phyloP scores from a whole-genome alignment of 805 yeast species.

The Spathaspora gorwiae region DNA sequence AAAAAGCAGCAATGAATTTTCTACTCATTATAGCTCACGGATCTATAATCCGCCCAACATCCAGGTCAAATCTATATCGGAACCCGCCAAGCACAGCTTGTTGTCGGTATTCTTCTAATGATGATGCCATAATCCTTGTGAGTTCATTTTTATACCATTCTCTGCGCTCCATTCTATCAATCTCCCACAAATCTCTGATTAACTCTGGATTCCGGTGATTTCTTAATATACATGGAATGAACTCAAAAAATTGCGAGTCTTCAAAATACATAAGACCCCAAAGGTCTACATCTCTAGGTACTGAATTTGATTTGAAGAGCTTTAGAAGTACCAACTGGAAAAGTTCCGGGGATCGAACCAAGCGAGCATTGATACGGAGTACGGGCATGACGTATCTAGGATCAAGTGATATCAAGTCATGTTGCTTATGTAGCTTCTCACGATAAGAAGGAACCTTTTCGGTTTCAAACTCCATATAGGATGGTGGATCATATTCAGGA shows the following conservation, averaged over 20 bases:
- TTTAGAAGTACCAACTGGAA: slow-evolving; percentile 12
- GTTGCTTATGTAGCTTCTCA: slow-evolving; percentile 18
- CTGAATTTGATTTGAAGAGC: slow-evolving; percentile 16
- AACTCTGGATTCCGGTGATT: background rate
- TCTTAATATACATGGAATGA: background rate
- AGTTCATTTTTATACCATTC: background rate
- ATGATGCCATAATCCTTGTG: background rate
- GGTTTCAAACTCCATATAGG: too few relatives aligned
- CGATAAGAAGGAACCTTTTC: slow-evolving; percentile 19
- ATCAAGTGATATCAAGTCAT: slow-evolving; percentile 24
- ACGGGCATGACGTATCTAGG: slow-evolving; percentile 21
- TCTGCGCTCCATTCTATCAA: background rate
- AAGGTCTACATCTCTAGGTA: slow-evolving; percentile 19
- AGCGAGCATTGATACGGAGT: slow-evolving; percentile 17
- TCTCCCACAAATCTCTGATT: background rate
- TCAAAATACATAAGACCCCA: slow-evolving; percentile 15
- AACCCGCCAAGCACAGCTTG: too few relatives aligned
- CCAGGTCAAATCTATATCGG: too few relatives aligned
- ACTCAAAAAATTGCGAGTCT: background rate
- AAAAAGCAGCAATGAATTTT: too few relatives aligned
- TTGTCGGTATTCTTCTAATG: too few relatives aligned
- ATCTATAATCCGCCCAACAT: too few relatives aligned
- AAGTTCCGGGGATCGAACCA: slow-evolving; percentile 11
- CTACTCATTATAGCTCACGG: too few relatives aligned
- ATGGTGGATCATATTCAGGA: too few relatives aligned